Evolutionary conservation across 495 filamentous ascomycete species (phyloP).

Genomic region (Glutinoglossum americanum): DNA sequence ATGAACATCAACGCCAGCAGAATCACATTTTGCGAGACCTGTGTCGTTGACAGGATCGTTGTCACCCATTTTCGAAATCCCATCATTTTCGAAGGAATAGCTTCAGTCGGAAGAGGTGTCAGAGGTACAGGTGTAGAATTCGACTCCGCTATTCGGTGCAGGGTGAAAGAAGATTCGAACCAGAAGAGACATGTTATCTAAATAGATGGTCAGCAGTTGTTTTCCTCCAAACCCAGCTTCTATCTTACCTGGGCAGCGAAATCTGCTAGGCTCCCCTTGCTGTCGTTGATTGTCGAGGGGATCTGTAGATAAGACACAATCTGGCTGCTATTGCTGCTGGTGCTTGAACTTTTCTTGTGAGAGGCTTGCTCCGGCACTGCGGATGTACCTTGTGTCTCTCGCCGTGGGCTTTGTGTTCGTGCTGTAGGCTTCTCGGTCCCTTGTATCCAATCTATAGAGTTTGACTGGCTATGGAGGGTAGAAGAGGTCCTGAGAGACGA

Average conservation of each 20-base stretch:
- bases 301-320: slow-evolving; percentile 44
- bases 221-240: background rate
- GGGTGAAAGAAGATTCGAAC: slow-evolving; percentile 74
- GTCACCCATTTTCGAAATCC: slow-evolving; percentile 91
- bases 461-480: background rate
- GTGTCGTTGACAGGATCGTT: slow-evolving; percentile 74
- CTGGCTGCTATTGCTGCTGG: slow-evolving; percentile 19
- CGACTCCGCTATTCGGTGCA: slow-evolving; percentile 50
- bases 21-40: slow-evolving; percentile 93
- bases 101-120: slow-evolving; percentile 39
- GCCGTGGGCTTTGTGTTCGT: slow-evolving; percentile 10
- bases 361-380: slow-evolving; percentile 9
- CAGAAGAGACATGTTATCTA: slow-evolving; percentile 95
- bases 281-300: slow-evolving; percentile 49
- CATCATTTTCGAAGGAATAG: slow-evolving; percentile 36
- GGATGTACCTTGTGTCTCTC: background rate
- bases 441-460: background rate
- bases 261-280: slow-evolving; percentile 51
- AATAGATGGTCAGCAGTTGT: slow-evolving; percentile 1
- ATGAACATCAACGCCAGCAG: slow-evolving; percentile 81
- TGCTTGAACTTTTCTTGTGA: slow-evolving; percentile 15
- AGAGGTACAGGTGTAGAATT: slow-evolving; percentile 23
- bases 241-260: slow-evolving; percentile 55
- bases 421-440: background rate
- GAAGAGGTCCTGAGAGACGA: slow-evolving; percentile 15